Percentiles rank a stretch among this genome's conserved stretches.
Evolutionary conservation across 2,329 filamentous ascomycete genomes (phyloP).

Genomic region (Fusarium tuaranense): DNA sequence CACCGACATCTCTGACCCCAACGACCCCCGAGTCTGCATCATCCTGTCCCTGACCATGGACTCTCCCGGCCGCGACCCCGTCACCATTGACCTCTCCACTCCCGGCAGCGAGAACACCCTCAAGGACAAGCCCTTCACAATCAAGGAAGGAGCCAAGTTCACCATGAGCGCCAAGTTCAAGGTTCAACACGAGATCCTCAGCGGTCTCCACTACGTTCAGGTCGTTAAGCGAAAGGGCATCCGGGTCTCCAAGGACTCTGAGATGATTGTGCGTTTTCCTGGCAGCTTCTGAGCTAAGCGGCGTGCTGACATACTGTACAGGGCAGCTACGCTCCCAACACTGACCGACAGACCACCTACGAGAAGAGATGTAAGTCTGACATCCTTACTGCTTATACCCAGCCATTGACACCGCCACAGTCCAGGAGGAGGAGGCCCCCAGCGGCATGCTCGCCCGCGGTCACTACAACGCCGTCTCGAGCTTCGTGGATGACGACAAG

Average conservation of each 20-base stretch:
- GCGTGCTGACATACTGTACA: slow-evolving; percentile 53
- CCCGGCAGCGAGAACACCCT: slow-evolving; percentile 80
- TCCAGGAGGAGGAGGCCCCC: slow-evolving; percentile 92
- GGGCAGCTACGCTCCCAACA: slow-evolving; percentile 95
- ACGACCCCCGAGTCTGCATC: slow-evolving; percentile 90
- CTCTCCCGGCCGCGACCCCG: slow-evolving; percentile 82
- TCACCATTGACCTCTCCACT: slow-evolving; percentile 86
- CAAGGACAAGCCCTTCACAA: slow-evolving; percentile 93
- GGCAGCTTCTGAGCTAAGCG: not conserved
- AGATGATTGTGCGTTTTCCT: slow-evolving; percentile 87
- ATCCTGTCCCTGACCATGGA: slow-evolving; percentile 93
- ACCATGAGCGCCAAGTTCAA: slow-evolving; percentile 95
- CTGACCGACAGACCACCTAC: slow-evolving; percentile 85
- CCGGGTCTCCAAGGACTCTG: slow-evolving; percentile 89
- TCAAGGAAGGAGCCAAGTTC: slow-evolving; percentile 95
- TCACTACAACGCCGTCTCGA: slow-evolving; percentile 89
- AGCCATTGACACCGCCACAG: slow-evolving; percentile 57
- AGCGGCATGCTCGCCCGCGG: slow-evolving; percentile 90
- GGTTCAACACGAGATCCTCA: slow-evolving; percentile 96
- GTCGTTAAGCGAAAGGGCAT: slow-evolving; percentile 91
- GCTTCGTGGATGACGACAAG: slow-evolving; percentile 96
- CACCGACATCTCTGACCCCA: slow-evolving; percentile 78
- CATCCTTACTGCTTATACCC: not conserved
- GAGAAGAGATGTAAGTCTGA: slow-evolving; percentile 86
- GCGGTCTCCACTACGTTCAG: slow-evolving; percentile 95